phyloP scores from a whole-genome alignment of 805 yeast species.

The Candida golubevii region DNA sequence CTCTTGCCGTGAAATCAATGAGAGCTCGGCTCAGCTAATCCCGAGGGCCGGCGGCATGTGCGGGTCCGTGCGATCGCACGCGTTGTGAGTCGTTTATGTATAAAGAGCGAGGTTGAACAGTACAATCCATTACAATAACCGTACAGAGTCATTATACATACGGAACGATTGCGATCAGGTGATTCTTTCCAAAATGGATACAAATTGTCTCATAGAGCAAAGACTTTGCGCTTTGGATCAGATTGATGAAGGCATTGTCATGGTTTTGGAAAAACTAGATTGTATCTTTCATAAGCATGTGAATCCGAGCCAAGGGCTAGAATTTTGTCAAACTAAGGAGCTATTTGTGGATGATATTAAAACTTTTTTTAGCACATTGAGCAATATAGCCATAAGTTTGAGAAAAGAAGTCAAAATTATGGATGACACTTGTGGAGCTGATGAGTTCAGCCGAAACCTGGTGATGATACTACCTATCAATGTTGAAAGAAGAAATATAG shows the following conservation, averaged over 20 bases:
- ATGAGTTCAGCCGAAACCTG: conserved; percentile 39
- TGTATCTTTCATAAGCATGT: conserved; percentile 41
- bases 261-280: conserved; percentile 48
- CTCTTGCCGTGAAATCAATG: no score
- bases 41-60: no score
- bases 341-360: conserved; percentile 43
- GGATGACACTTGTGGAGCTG: conserved; percentile 54
- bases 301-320: conserved; percentile 23
- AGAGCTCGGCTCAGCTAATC: no score
- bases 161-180: no score
- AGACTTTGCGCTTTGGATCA: conserved; percentile 49
- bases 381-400: conserved; percentile 53
- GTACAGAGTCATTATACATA: no score
- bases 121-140: no score
- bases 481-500: conserved; percentile 66
- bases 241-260: conserved; percentile 50
- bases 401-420: conserved; percentile 63
- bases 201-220: conserved; percentile 37
- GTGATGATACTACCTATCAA: conserved; percentile 61
- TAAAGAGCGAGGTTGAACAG: no score
- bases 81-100: no score
- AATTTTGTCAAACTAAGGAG: conserved; percentile 25
- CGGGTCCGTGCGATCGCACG: no score
- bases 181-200: background rate
- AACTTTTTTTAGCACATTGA: conserved; percentile 50